These are phyloP conservation scores for Fraxinus nigra DNA, from an alignment of 305 asterid species.

Conservation along the genomic window DNA sequence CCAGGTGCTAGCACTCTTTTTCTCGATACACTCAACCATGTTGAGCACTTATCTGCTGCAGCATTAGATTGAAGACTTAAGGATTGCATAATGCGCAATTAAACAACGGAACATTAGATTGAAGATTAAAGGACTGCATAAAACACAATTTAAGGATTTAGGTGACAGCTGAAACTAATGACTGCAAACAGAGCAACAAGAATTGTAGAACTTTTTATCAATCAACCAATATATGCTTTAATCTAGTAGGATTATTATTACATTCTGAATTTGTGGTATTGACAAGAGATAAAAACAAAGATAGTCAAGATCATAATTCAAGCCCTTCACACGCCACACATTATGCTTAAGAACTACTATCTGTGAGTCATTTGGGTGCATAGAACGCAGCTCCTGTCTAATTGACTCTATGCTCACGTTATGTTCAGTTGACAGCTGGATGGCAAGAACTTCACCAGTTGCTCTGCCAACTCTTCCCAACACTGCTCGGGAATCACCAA, in stretches of 20 bases:
- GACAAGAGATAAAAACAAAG: background rate
- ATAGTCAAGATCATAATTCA: slow-evolving; percentile 8
- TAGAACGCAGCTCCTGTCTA: slow-evolving; percentile 38
- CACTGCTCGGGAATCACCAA: slow-evolving; percentile 54
- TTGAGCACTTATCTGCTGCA: background rate
- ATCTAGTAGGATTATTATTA: background rate
- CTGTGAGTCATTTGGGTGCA: slow-evolving; percentile 46
- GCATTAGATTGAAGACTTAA: background rate
- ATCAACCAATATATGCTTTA: slow-evolving; percentile 1
- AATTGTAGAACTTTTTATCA: background rate
- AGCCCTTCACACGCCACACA: slow-evolving; percentile 56
- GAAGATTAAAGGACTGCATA: background rate
- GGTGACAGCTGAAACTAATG: background rate
- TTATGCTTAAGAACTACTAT: slow-evolving; percentile 45
- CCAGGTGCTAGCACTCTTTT: too few species aligned
- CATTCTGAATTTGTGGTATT: background rate
- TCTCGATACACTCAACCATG: background rate
- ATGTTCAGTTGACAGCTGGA: slow-evolving; percentile 47
- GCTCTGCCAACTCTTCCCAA: slow-evolving; percentile 42
- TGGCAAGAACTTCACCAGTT: slow-evolving; percentile 36
- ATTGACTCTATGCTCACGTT: slow-evolving; percentile 39
- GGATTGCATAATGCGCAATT: background rate
- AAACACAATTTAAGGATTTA: background rate
- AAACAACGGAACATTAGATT: background rate
- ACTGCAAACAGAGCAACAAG: slow-evolving; percentile 3